A percentile compares a stretch with the other conserved stretches of the same genome.
Conservation (phyloP, 2,329 filamentous ascomycete genomes). For the Periconia sp. region DNA sequence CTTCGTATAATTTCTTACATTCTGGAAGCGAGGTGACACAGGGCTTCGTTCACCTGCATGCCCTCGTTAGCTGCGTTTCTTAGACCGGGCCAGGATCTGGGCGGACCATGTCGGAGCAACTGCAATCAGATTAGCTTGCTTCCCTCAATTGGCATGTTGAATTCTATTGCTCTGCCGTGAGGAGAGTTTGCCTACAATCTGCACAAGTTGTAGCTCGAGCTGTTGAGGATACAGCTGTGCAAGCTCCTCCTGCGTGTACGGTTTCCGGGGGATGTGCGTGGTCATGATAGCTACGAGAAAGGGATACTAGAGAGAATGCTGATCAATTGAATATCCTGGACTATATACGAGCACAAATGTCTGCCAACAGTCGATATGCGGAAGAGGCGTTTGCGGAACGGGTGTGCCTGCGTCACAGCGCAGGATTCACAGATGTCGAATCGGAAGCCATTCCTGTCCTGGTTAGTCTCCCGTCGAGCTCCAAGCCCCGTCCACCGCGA, state of each 20-base stretch:
- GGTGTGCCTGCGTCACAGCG: too few species aligned
- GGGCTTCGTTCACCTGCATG: conserved; percentile 75
- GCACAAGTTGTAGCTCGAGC: conserved; percentile 85
- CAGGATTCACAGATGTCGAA: too few species aligned
- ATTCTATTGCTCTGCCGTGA: too few species aligned
- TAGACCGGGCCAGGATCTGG: not conserved
- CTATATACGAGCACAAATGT: not conserved
- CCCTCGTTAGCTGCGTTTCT: conserved; percentile 4
- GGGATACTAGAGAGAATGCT: not conserved
- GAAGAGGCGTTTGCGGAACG: too few species aligned
- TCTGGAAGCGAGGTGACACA: conserved; percentile 85
- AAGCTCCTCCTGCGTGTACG: conserved; percentile 84
- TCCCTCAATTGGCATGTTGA: too few species aligned
- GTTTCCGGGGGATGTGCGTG: conserved; percentile 72
- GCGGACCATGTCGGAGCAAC: conserved; percentile 49
- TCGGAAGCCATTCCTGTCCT: not conserved
- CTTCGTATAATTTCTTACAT: conserved; percentile 56
- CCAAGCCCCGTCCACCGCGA: not conserved
- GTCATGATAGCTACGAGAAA: conserved; percentile 65
- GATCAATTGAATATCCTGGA: not conserved
- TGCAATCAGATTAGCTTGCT: conserved; percentile 13
- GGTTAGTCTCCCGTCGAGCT: conserved; percentile 3
- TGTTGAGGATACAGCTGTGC: conserved; percentile 77
- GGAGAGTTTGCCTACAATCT: conserved; percentile 69
- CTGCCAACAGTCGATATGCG: too few species aligned